Evolutionary conservation across 345 rosid species (phyloP).

Genomic region (Firmiana major): DNA sequence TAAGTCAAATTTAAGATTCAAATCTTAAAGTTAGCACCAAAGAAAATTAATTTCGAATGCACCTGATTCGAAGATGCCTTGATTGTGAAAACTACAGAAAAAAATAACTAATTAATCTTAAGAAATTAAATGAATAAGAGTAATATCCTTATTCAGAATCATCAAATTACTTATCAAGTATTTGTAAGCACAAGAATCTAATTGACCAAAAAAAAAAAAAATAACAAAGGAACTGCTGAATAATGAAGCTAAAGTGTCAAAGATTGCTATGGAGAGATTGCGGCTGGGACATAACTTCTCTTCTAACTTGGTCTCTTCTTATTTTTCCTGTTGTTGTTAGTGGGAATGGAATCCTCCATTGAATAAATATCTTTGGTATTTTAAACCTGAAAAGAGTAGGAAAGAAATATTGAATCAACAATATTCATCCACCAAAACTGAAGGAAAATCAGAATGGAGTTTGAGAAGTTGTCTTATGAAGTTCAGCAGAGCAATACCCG

Average conservation of each 20-base stretch:
- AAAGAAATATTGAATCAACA: not conserved
- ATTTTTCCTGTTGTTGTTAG: conserved; percentile 66
- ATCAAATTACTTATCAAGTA: too few relatives aligned
- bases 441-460: not conserved
- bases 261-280: conserved; percentile 47
- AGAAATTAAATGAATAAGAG: too few relatives aligned
- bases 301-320: conserved; percentile 56
- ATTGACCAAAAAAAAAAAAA: too few relatives aligned
- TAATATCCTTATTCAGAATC: too few relatives aligned
- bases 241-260: conserved; percentile 23
- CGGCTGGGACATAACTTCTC: conserved; percentile 41
- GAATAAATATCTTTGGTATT: conserved; percentile 61
- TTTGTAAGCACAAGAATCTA: too few relatives aligned
- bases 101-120: too few relatives aligned
- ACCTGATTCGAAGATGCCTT: too few relatives aligned
- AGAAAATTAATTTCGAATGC: too few relatives aligned
- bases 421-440: not conserved
- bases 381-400: conserved; percentile 54
- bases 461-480: not conserved
- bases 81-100: too few relatives aligned
- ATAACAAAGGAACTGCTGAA: not conserved
- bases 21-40: too few relatives aligned
- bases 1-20: too few relatives aligned
- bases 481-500: conserved; percentile 31
- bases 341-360: conserved; percentile 67